These are phyloP conservation scores for Russula brevipes DNA, from an alignment of 768 basidiomycete species.

Conservation along the genomic window DNA sequence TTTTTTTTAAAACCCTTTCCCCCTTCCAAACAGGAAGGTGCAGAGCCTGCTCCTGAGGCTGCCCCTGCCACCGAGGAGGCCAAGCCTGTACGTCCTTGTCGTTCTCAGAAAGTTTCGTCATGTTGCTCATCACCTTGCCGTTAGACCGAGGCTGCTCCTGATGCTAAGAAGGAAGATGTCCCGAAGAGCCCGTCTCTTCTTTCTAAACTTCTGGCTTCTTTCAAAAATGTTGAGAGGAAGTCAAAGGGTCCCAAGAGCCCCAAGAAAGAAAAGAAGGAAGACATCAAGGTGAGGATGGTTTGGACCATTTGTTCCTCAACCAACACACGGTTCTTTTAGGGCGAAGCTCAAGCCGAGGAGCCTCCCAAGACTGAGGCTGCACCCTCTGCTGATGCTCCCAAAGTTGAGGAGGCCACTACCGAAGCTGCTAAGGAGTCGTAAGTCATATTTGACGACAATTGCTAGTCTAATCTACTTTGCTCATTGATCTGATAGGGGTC, in stretches of 20 bases:
- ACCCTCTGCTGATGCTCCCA: conserved; percentile 59
- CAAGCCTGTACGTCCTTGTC: conserved; percentile 34
- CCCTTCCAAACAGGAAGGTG: conserved; percentile 33
- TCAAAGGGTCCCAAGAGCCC: conserved; percentile 53
- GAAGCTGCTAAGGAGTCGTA: conserved; percentile 61
- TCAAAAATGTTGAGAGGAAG: conserved; percentile 48
- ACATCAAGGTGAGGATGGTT: conserved; percentile 44
- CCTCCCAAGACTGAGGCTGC: conserved; percentile 40
- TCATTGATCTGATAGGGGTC: conserved; percentile 10
- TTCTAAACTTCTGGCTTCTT: conserved; percentile 70
- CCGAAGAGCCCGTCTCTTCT: conserved; percentile 78
- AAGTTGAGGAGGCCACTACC: conserved; percentile 40
- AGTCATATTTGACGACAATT: conserved; percentile 28
- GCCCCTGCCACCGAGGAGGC: conserved; percentile 35
- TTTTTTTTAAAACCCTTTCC: conserved; percentile 1
- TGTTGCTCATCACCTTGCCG: conserved; percentile 6
- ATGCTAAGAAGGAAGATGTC: conserved; percentile 68
- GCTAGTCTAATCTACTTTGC: background rate
- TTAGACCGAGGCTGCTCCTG: conserved; percentile 44
- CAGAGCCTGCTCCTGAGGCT: conserved; percentile 35
- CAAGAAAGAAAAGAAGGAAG: conserved; percentile 77
- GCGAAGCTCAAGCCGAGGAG: conserved; percentile 39
- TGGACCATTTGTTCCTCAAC: background rate
- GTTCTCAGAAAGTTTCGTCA: conserved; percentile 34
- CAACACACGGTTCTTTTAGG: conserved; percentile 5